These are phyloP conservation scores for Suillus lakei DNA, from an alignment of 768 basidiomycete species.

Conservation along the genomic window DNA sequence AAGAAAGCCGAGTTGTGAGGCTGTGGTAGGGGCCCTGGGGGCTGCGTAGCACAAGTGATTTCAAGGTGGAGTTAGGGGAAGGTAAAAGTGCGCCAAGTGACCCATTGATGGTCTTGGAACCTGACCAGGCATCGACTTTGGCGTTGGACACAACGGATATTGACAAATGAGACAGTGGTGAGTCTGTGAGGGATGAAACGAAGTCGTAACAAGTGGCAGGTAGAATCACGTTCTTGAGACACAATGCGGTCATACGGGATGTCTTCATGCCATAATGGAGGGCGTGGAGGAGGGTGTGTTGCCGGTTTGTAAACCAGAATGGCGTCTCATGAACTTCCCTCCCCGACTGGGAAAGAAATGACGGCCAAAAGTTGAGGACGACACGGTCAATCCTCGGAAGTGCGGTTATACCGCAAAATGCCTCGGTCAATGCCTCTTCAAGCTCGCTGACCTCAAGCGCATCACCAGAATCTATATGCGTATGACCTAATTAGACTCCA, in stretches of 20 bases:
- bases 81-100: constrained; percentile 31
- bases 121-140: constrained; percentile 33
- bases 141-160: constrained; percentile 35
- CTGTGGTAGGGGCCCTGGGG: constrained; percentile 38
- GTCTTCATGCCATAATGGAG: constrained; percentile 28
- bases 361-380: constrained; percentile 38
- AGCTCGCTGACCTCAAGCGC: constrained; percentile 38
- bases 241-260: constrained; percentile 22
- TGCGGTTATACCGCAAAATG: constrained; percentile 24
- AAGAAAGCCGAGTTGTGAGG: constrained; percentile 23
- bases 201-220: constrained; percentile 31
- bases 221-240: constrained; percentile 31
- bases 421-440: constrained; percentile 32
- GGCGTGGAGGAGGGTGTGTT: constrained; percentile 29
- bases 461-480: constrained; percentile 21
- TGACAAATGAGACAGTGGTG: constrained; percentile 34
- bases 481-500: not conserved
- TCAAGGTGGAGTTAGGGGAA: constrained; percentile 21
- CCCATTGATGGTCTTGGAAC: constrained; percentile 32
- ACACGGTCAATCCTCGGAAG: constrained; percentile 27
- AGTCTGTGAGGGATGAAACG: constrained; percentile 26
- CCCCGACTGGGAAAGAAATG: constrained; percentile 27
- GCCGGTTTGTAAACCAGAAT: constrained; percentile 37
- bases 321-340: constrained; percentile 29
- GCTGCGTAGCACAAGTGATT: constrained; percentile 31